Evolutionary conservation across 495 filamentous ascomycete species (phyloP), one percentile per base, ranked within the genome.

Genomic region (Penicillium mononematosum): DNA sequence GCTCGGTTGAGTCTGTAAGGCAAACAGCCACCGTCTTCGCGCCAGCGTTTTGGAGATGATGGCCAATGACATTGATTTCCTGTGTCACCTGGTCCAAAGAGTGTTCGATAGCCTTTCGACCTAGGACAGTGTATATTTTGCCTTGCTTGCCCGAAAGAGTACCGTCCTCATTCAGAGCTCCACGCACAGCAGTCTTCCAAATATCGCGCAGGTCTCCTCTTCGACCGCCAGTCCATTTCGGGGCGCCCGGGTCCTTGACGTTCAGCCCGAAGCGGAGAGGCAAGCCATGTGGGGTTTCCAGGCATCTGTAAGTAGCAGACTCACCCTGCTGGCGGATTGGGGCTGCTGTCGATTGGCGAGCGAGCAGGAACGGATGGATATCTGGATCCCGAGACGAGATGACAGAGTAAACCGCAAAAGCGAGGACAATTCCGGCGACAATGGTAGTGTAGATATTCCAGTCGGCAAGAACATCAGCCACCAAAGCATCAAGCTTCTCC

Each of bases 181-280:
- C 90, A 41, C 79, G 79, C 16, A 88, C 73, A 41, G 88, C 89
- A 65, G 85, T 78, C 54, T 86, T 86, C 94, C 94, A 99, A 45
- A 99, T 79, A 70, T 99, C 94, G 45, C 94, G 83, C 55, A 99
- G 78, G 60, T 99, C 94, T 17, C 94, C 94, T 69, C 94, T 85
- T 61, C 87, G 83, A 20, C 92, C 92, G 56, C 78, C 79, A 0
- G 84, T 78, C 87, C 92, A 98, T 70, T 88, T 89, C 17, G 89
- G 88, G 24, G 86, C 86, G 8, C 88, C 88, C 1, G 89, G 79
- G 39, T 92, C 89, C 68, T 90, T 92, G 22, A 99, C 89, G 61
- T 88, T 89, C 45, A 99, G 77, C 14, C 94, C 93, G 22, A 83
- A 77, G 55, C 87, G 85, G 14, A 98, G 83, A 8, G 90, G 88